Evolutionary conservation across 139 green algal genomes (phyloP), one percentile per base, ranked within the genome.

Genomic region (Picochlorum sp.): DNA sequence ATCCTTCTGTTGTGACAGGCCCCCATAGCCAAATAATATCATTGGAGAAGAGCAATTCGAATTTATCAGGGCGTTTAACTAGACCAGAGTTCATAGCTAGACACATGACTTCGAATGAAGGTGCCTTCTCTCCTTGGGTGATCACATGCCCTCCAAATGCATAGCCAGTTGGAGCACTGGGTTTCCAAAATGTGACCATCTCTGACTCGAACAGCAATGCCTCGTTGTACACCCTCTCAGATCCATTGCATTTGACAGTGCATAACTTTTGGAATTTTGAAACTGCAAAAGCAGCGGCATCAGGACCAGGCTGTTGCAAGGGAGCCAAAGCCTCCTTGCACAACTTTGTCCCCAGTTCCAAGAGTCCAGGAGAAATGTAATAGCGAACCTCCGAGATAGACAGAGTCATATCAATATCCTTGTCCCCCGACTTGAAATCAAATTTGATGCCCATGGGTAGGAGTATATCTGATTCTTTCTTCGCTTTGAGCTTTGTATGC

Each of bases 31-130:
- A 61, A 18, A 61, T 51, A 18, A 71, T 73, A 11, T 24, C 59
- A 4, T 51, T 73, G 2, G 54, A 32, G 23, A 59, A 59, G 2
- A 81, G 45, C 0, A 37, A 26, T 2, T 58, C 67, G 68, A 79
- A 96, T 3, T 24, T 51, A 0, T 69, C 10, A 0, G 91, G 91
- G 58, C 74, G 84, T 10, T 78, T 79, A 6, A 87, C 77, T 9
- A 95, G 64, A 3, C 89, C 86, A 60, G 78, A 91, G 69, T 87
- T 90, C 21, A 89, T 74, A 2, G 89, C 89, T 14, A 97, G 44
- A 0, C 78, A 77, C 8, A 90, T 56, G 16, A 89, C 82, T 68
- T 90, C 77, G 56, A 84, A 76, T 3, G 66, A 59, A 2, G 85
- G 85, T 66, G 75, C 71, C 11, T 56, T 51, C 16, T 54, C 41